Evolutionary conservation across 139 green algal genomes (phyloP).

Genomic region (Spirogloea muscicola): DNA sequence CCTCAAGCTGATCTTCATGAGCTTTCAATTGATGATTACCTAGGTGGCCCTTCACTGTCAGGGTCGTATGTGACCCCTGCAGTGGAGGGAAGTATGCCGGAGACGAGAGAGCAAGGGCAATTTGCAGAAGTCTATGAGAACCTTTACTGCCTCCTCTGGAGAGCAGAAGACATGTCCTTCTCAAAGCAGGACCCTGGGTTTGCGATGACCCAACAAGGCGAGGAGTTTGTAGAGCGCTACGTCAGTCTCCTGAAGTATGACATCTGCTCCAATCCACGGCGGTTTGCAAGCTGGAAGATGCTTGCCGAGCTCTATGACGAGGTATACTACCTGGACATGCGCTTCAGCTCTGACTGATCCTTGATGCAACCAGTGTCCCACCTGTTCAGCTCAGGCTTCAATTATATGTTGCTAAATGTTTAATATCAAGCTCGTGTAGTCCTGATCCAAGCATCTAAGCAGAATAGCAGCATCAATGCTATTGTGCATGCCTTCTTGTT

Average conservation of each 20-base stretch:
- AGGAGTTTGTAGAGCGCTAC: constrained; percentile 1
- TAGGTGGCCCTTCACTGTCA: too few relatives aligned
- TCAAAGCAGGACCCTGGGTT: constrained; percentile 20
- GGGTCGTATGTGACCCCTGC: too few relatives aligned
- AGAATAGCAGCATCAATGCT: not conserved
- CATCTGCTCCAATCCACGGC: constrained; percentile 26
- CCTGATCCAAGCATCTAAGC: too few relatives aligned
- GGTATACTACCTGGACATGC: constrained; percentile 15
- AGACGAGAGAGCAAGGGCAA: too few relatives aligned
- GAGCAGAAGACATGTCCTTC: not conserved
- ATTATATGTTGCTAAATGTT: too few relatives aligned
- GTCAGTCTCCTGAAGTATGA: constrained; percentile 6
- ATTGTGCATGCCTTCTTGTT: not conserved
- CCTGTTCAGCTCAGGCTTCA: too few relatives aligned
- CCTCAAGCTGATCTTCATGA: too few relatives aligned
- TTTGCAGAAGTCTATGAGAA: constrained; percentile 35
- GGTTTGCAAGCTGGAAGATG: constrained; percentile 12
- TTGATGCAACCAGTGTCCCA: too few relatives aligned
- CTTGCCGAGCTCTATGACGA: constrained; percentile 30
- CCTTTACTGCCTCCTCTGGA: constrained; percentile 24
- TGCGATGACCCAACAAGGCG: constrained; percentile 18
- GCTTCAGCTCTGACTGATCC: too few relatives aligned
- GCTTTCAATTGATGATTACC: too few relatives aligned
- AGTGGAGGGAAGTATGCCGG: too few relatives aligned
- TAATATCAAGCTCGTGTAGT: too few relatives aligned